These are phyloP conservation scores for Arthrobotrys conoides DNA, from an alignment of 2,329 filamentous ascomycete species.

Conservation along the genomic window DNA sequence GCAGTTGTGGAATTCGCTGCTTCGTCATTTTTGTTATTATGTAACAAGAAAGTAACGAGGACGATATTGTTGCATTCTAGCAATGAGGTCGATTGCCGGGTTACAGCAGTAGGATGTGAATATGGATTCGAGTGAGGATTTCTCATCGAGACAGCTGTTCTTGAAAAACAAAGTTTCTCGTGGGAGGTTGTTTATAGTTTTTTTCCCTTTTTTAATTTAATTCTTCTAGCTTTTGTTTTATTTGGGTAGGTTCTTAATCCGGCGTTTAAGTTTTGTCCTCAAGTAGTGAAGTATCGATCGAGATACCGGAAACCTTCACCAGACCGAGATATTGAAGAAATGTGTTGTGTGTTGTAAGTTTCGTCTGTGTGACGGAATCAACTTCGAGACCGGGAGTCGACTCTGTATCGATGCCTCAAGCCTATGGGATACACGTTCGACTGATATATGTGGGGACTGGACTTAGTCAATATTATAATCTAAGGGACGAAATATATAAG, in stretches of 20 bases:
- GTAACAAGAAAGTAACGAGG: conserved; percentile 51
- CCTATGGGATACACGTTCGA: no score
- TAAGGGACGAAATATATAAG: no score
- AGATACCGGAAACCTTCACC: neutral
- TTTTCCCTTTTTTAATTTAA: neutral
- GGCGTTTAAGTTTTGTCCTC: conserved; percentile 2
- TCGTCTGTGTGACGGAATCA: no score
- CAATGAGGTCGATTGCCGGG: conserved; percentile 28
- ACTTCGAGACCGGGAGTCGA: no score
- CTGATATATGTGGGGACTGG: neutral
- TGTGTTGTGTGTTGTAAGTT: neutral
- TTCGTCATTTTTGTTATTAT: conserved; percentile 39
- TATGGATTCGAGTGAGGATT: conserved; percentile 43
- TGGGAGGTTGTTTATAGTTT: conserved; percentile 2
- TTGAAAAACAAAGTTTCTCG: neutral
- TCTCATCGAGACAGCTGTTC: conserved; percentile 37
- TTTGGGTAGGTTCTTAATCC: conserved; percentile 1
- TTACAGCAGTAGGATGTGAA: neutral
- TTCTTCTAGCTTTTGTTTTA: neutral
- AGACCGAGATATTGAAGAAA: neutral
- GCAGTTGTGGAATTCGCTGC: conserved; percentile 38
- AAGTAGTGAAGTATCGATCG: no score
- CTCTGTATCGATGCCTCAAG: neutral
- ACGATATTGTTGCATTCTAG: conserved; percentile 53
- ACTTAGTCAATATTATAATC: no score